phyloP scores from a whole-genome alignment of 768 basidiomycete species.

The Lanmaoa pseudosensibilis region DNA sequence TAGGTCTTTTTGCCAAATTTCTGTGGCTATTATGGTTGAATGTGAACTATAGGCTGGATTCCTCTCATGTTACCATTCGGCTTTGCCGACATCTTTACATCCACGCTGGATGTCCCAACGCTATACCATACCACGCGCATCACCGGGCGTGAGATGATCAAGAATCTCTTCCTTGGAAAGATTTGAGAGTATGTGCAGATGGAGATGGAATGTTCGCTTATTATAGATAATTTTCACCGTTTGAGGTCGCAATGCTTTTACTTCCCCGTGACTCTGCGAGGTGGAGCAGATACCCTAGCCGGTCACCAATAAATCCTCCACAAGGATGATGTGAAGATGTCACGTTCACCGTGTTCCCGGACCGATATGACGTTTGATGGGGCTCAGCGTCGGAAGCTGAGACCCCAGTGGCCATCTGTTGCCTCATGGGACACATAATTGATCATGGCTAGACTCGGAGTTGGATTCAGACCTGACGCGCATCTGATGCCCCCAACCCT shows the following conservation, averaged over 20 bases:
- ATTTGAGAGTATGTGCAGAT: slow-evolving; percentile 46
- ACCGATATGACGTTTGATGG: neutral
- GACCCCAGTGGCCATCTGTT: neutral
- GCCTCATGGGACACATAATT: slow-evolving; percentile 1
- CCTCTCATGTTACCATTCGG: slow-evolving; percentile 96
- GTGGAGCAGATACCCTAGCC: neutral
- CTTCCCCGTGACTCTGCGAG: neutral
- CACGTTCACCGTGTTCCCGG: neutral
- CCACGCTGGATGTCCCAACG: slow-evolving; percentile 85
- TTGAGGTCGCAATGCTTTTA: neutral
- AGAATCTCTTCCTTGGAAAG: slow-evolving; percentile 83
- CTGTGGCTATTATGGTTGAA: neutral
- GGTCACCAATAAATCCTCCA: too few relatives aligned
- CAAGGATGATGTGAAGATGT: neutral
- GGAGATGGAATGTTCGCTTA: neutral
- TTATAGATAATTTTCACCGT: neutral
- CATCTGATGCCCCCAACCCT: slow-evolving; percentile 2
- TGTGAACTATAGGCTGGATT: slow-evolving; percentile 79
- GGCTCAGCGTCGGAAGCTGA: neutral
- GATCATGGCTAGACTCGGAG: neutral
- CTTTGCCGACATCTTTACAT: slow-evolving; percentile 78
- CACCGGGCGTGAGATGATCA: slow-evolving; percentile 80
- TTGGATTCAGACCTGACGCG: neutral
- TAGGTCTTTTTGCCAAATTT: slow-evolving; percentile 35
- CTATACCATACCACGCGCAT: slow-evolving; percentile 75